Evolutionary conservation across 345 rosid species (phyloP).

Genomic region (Hypericum perforatum): DNA sequence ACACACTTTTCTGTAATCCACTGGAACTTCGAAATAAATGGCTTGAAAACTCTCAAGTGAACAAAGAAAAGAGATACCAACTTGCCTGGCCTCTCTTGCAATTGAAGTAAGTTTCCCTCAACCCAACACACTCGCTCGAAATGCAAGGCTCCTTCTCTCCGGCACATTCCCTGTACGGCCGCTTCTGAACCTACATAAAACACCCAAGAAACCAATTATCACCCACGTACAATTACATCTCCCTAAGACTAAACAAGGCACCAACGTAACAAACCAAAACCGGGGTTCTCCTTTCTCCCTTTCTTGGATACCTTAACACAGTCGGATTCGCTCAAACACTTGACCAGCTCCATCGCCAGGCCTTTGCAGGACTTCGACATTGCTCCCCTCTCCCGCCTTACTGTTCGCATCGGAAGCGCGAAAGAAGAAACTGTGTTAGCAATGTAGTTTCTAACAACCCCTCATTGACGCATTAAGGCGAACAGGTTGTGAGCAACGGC

Average conservation of each 20-base stretch:
- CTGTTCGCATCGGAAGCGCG: background rate
- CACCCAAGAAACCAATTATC: background rate
- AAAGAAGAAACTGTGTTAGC: background rate
- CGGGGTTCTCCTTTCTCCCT: too few relatives aligned
- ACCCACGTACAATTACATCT: background rate
- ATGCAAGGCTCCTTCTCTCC: slow-evolving; percentile 79
- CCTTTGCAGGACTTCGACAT: slow-evolving; percentile 99
- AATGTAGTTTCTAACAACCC: background rate
- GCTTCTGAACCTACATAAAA: slow-evolving; percentile 48
- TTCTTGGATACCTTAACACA: slow-evolving; percentile 58
- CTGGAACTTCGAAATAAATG: background rate
- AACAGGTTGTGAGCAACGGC: too few relatives aligned
- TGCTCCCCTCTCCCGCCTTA: slow-evolving; percentile 1
- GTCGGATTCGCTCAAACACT: slow-evolving; percentile 82
- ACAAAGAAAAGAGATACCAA: slow-evolving; percentile 7
- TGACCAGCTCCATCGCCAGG: slow-evolving; percentile 82
- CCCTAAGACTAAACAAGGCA: background rate
- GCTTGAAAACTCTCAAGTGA: background rate
- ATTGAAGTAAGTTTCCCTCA: slow-evolving; percentile 91
- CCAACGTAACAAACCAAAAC: background rate
- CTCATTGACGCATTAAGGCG: too few relatives aligned
- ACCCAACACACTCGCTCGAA: slow-evolving; percentile 83
- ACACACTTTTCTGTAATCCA: too few relatives aligned
- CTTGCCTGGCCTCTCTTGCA: slow-evolving; percentile 95
- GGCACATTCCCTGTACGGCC: slow-evolving; percentile 72